A percentile compares a stretch with the other conserved stretches of the same genome.
phyloP scores from a whole-genome alignment of 2,329 filamentous ascomycete genomes.

The Pseudogymnoascus sp. region DNA sequence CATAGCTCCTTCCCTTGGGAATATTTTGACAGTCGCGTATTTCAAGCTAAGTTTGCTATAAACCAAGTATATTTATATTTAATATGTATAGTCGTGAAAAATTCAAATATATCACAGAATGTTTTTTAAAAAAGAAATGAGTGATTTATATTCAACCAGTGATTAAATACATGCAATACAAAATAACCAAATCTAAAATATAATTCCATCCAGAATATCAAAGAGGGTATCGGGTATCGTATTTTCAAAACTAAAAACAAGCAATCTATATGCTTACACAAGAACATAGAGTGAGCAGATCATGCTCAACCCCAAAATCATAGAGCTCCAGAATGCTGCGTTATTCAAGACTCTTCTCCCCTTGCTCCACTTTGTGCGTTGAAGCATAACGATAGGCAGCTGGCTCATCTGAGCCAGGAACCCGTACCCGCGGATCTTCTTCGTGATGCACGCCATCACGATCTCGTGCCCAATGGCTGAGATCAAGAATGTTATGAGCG shows the following conservation, averaged over 20 bases:
- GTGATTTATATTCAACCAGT: not conserved
- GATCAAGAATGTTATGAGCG: conserved; percentile 84
- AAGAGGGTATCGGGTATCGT: conserved; percentile 4
- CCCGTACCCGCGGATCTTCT: conserved; percentile 91
- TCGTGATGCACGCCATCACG: conserved; percentile 96
- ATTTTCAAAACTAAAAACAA: not conserved
- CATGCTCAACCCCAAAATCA: conserved; percentile 79
- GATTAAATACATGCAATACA: not conserved
- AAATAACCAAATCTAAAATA: not conserved
- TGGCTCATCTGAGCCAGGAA: conserved; percentile 95
- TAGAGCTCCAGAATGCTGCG: conserved; percentile 83
- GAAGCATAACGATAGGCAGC: conserved; percentile 87
- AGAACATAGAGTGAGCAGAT: conserved; percentile 56
- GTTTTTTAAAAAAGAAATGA: not conserved
- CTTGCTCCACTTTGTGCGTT: conserved; percentile 70
- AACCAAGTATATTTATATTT: no score
- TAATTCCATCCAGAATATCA: not conserved
- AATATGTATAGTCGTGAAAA: no score
- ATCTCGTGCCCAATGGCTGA: conserved; percentile 87
- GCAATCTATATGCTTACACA: conserved; percentile 31
- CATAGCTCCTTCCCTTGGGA: not conserved
- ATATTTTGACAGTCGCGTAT: not conserved
- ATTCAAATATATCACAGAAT: no score
- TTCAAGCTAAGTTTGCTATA: no score
- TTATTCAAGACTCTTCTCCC: conserved; percentile 76